Base-by-base conservation (phyloP, 495 filamentous ascomycete species). In the Neurospora africana region DNA sequence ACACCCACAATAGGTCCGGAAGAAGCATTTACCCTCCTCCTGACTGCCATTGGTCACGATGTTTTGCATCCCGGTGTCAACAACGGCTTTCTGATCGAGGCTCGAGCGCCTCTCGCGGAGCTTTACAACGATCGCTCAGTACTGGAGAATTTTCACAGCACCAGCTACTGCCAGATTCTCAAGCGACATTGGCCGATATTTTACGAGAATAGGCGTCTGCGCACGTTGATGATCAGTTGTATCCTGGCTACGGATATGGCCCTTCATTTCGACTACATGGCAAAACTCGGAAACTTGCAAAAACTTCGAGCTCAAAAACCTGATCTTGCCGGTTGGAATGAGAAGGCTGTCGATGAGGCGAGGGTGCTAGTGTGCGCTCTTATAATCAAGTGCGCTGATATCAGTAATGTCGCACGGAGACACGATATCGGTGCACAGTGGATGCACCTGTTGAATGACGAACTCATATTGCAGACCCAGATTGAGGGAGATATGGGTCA, bases 201-300 rank as follows among this genome's bases (percentile, higher is more conserved):
- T 3, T 95, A 94, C 75, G 83, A 87, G 74, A 88, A 93, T 74
- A 83, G 83, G 47, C 88, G 89, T 44, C 91, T 98, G 84, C 89
- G 95, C 70, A 90, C 91, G 74, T 85, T 97, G 0, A 94, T 98
- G 87, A 98, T 98, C 76, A 97, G 91, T 78, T 94, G 92, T 35
- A 98, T 99, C 72, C 81, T 99, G 68, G 93, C 95, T 0, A 99
- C 95, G 6, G 95, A 99, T 78, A 99, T 99, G 95, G 92, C 93
- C 21, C 80, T 97, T 47, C 95, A 99, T 80, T 96, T 96, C 75
- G 91, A 95, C 76, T 99, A 97, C 78, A 98, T 98, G 94, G 87
- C 89, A 74, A 91, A 91, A 74, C 82, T 98, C 71, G 88, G 85
- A 39, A 89, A 90, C 47, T 79, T 98, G 73, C 92, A 97, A 80